A percentile compares a stretch with the other conserved stretches of the same genome.
phyloP scores from a whole-genome alignment of 2,329 filamentous ascomycete species.

The Diaporthe humulicola region DNA sequence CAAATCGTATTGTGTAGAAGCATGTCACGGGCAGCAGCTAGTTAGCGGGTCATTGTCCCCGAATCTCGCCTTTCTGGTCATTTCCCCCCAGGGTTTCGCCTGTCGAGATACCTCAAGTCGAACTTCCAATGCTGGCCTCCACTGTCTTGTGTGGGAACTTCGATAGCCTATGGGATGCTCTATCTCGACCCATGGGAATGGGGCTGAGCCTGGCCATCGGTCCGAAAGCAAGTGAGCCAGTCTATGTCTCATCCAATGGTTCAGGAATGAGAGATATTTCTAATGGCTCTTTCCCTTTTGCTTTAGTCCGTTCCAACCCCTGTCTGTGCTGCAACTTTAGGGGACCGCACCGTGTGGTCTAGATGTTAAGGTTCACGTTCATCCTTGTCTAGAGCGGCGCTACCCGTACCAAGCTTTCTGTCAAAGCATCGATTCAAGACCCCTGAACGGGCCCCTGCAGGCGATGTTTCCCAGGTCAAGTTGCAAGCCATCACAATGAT shows the following conservation, averaged over 20 bases:
- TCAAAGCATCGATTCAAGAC: neutral
- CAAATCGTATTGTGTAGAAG: neutral
- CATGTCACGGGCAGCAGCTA: no score
- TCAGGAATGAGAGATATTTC: neutral
- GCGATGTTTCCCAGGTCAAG: neutral
- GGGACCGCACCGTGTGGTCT: neutral
- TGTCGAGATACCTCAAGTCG: neutral
- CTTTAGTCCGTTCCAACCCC: neutral
- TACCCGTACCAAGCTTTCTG: conserved; percentile 26
- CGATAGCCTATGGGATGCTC: neutral
- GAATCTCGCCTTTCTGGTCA: no score
- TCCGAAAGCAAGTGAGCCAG: neutral
- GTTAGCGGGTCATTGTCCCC: no score
- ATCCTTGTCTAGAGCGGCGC: conserved; percentile 11
- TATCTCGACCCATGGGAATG: neutral
- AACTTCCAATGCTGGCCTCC: neutral
- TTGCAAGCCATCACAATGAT: neutral
- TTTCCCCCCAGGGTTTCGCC: neutral
- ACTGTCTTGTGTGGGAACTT: neutral
- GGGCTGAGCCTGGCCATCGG: neutral
- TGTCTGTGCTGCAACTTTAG: conserved; percentile 5
- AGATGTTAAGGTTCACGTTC: neutral
- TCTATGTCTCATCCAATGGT: neutral
- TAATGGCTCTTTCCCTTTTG: neutral
- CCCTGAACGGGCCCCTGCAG: neutral